These are phyloP conservation scores for Basipetospora sp. DNA, from an alignment of 2,329 filamentous ascomycete species.

Conservation along the genomic window DNA sequence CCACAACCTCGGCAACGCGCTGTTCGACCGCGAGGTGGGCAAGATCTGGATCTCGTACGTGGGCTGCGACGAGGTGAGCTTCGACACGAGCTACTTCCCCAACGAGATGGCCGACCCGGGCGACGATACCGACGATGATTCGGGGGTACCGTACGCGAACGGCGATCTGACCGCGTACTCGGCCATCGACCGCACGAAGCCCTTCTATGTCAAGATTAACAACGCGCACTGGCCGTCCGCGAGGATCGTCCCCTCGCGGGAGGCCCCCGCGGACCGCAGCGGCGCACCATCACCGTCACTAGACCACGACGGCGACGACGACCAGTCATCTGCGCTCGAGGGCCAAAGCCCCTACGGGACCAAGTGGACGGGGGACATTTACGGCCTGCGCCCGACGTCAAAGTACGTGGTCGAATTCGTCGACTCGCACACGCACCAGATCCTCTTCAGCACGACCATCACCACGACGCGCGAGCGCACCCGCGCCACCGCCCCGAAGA, in stretches of 20 bases:
- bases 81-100: constrained; percentile 54
- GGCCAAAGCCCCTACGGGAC: constrained; percentile 25
- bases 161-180: constrained; percentile 16
- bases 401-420: constrained; percentile 71
- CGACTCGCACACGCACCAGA: constrained; percentile 46
- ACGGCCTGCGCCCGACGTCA: constrained; percentile 52
- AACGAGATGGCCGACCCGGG: constrained; percentile 12
- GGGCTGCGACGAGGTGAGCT: constrained; percentile 62
- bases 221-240: constrained; percentile 68
- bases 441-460: constrained; percentile 59
- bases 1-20: constrained; percentile 61
- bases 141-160: constrained; percentile 12
- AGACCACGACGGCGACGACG: constrained; percentile 1
- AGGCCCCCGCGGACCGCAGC: too few species aligned
- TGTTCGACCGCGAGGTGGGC: constrained; percentile 54
- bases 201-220: constrained; percentile 67
- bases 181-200: constrained; percentile 53
- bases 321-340: constrained; percentile 8
- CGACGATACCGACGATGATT: too few species aligned
- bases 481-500: constrained; percentile 9
- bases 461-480: constrained; percentile 44
- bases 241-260: constrained; percentile 43
- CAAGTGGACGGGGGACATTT: constrained; percentile 58
- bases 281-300: too few species aligned
- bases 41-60: constrained; percentile 74